Conservation (phyloP, 2,329 filamentous ascomycete genomes). For the Neofusicoccum ribis region DNA sequence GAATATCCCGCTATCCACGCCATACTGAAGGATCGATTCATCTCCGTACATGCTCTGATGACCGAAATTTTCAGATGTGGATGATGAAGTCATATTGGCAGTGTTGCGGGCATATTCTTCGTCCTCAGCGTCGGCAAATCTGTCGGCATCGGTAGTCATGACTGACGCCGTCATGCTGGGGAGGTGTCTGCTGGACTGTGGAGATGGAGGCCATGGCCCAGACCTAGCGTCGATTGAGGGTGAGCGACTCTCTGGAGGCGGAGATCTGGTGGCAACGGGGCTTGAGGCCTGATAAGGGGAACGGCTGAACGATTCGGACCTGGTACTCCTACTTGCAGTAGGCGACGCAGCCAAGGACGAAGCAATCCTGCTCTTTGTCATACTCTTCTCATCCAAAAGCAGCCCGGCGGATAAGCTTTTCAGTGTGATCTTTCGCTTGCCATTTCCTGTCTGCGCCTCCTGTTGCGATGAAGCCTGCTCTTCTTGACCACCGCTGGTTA, state of each 20-base stretch:
- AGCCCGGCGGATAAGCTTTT: conserved; percentile 64
- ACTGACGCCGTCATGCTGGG: conserved; percentile 28
- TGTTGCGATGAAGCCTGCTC: conserved; percentile 17
- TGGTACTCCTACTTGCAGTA: neutral
- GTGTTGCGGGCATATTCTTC: conserved; percentile 26
- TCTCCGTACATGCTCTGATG: conserved; percentile 31
- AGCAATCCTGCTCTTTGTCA: conserved; percentile 14
- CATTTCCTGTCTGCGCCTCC: conserved; percentile 50
- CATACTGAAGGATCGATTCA: conserved; percentile 36
- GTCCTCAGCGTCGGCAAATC: conserved; percentile 45
- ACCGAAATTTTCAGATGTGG: neutral
- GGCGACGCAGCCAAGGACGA: neutral
- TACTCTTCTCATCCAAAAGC: conserved; percentile 14
- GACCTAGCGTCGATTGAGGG: neutral
- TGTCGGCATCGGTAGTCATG: conserved; percentile 40
- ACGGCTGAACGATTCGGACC: neutral
- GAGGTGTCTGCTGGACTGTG: neutral
- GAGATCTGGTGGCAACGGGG: neutral
- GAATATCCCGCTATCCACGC: conserved; percentile 34
- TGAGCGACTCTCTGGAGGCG: neutral
- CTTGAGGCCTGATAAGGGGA: neutral
- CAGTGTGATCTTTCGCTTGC: conserved; percentile 66
- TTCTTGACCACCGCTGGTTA: conserved; percentile 38
- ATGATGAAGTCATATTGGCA: neutral
- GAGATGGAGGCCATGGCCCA: neutral